A percentile compares a stretch with the other conserved stretches of the same genome.
Conservation (phyloP, 768 basidiomycete species). For the Russula olivacea region DNA sequence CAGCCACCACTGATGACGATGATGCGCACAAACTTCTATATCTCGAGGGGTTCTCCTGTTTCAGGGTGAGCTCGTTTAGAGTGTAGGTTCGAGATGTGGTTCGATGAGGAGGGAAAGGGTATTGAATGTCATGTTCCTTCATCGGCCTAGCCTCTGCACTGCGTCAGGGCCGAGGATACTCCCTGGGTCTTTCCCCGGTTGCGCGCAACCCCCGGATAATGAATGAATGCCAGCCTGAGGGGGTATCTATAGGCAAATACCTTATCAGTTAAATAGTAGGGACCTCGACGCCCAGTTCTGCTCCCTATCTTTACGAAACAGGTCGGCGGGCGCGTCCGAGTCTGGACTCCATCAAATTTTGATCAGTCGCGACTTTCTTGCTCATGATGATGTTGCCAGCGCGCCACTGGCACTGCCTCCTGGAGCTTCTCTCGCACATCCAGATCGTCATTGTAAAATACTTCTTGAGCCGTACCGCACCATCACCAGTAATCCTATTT, state of each 20-base stretch:
- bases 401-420: neutral
- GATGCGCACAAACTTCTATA: neutral
- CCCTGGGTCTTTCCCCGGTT: neutral
- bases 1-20: neutral
- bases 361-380: neutral
- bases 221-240: neutral
- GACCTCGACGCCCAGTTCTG: neutral
- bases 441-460: neutral
- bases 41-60: neutral
- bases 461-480: neutral
- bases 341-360: conserved; percentile 8
- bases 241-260: neutral
- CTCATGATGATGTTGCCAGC: neutral
- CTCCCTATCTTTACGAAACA: neutral
- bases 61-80: neutral
- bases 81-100: neutral
- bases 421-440: neutral
- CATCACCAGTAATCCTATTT: neutral
- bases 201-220: neutral
- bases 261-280: neutral
- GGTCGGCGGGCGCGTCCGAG: neutral
- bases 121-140: neutral
- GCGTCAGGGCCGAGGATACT: neutral
- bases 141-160: neutral
- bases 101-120: neutral